Evolutionary conservation across 176 grass and related monocot genomes (phyloP), one percentile per base, ranked within the genome.

Genomic region (Triticum urartu): DNA sequence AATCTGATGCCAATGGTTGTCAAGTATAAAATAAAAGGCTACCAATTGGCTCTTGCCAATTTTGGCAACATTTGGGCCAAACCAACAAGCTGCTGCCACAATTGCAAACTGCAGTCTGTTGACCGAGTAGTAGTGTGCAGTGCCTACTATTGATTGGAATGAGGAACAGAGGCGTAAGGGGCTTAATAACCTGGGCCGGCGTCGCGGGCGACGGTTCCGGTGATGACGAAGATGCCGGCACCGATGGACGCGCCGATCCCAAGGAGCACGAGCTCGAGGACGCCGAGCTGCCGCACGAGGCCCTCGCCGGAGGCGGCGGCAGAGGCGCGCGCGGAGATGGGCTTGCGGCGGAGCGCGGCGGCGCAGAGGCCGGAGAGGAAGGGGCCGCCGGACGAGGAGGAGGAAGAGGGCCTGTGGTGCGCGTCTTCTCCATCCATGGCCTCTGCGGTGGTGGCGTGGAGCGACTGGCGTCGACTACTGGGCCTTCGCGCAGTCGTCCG

Each of bases 241-340:
- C 97, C 97, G 81, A 99, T 90, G 64, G 97, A 99, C 28, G 97
- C 97, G 20, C 94, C 94, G 73, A 99, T 96, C 40, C 97, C 97
- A 45, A 99, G 14, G 32, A 99, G 94, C 40, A 99, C 73, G 85
- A 99, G 90, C 52, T 96, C 92, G 67, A 91, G 84, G 34, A 89
- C 87, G 66, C 97, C 97, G 43, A 99, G 97, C 79, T 85, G 88
- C 22, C 97, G 90, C 79, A 94, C 94, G 52, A 99, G 97, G 66
- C 88, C 95, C 33, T 89, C 89, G 78, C 66, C 77, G 73, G 68
- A 72, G 25, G 67, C 78, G 13, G 81, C 77, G 45, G 84, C 7
- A 6, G 88, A 26, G 36, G 66, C 17, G 82, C 81, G 78, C 40
- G 81, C 75, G 61, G 83, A 28, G 83, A 99, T 74, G 10, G 97